Percentiles rank a stretch among this genome's conserved stretches.
Evolutionary conservation across 1,284 basidiomycete genomes (phyloP).

Genomic region (Heterobasidion irregulare): DNA sequence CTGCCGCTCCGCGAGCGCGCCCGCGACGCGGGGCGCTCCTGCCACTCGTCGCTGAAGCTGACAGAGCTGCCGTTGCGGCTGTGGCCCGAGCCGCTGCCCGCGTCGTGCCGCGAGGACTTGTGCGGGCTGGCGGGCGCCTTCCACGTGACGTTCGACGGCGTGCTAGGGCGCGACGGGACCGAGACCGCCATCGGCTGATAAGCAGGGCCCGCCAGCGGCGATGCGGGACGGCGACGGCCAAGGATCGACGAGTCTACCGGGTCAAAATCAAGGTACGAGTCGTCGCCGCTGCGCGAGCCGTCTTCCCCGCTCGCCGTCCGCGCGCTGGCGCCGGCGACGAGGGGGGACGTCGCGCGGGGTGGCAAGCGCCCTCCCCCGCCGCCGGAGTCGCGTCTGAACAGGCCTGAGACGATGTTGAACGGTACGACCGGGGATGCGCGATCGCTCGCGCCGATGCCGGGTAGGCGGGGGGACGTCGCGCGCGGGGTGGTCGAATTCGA

Average conservation of each 20-base stretch:
- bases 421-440: conserved; percentile 21
- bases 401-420: conserved; percentile 25
- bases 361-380: conserved; percentile 21
- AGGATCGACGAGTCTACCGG: conserved; percentile 39
- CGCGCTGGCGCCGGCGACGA: conserved; percentile 38
- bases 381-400: conserved; percentile 43
- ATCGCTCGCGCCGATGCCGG: conserved; percentile 18
- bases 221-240: conserved; percentile 52
- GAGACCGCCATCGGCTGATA: conserved; percentile 52
- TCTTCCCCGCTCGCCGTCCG: conserved; percentile 11
- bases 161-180: conserved; percentile 53
- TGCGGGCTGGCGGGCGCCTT: conserved; percentile 16
- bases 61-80: conserved; percentile 45
- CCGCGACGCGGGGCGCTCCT: conserved; percentile 11
- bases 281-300: conserved; percentile 21
- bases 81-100: conserved; percentile 32
- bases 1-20: conserved; percentile 9
- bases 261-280: conserved; percentile 37
- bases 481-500: conserved; percentile 75
- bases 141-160: conserved; percentile 70
- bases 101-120: conserved; percentile 1
- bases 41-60: conserved; percentile 14
- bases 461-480: conserved; percentile 52
- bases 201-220: conserved; percentile 50
- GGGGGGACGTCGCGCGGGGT: conserved; percentile 38